These are phyloP conservation scores for Chaetoceros muelleri DNA, from an alignment of 108 stramenopile species.

Conservation along the genomic window DNA sequence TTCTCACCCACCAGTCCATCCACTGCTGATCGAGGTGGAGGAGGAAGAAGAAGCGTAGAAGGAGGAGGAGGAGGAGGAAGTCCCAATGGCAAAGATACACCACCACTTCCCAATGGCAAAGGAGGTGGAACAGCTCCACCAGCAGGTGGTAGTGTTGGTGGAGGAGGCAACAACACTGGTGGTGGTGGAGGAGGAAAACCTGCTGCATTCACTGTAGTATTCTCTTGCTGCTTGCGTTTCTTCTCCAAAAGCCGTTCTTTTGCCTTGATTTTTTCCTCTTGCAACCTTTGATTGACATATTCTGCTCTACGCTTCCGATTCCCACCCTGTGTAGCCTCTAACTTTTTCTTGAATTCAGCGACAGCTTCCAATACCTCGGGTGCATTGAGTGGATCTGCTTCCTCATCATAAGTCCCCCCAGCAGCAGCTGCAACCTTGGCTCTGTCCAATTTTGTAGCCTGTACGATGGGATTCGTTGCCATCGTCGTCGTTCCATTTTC, in stretches of 20 bases:
- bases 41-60: not conserved
- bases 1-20: conserved; percentile 22
- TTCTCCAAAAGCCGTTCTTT: conserved; percentile 26
- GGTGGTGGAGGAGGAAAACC: conserved; percentile 10
- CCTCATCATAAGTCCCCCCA: conserved; percentile 51
- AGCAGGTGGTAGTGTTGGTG: conserved; percentile 1
- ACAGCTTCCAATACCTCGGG: conserved; percentile 70
- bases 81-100: conserved; percentile 7
- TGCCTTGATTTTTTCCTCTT: conserved; percentile 22
- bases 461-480: not conserved
- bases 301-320: conserved; percentile 41
- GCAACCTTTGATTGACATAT: conserved; percentile 43
- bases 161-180: conserved; percentile 6
- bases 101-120: conserved; percentile 4
- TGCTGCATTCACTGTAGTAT: conserved; percentile 3
- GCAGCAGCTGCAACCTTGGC: conserved; percentile 36
- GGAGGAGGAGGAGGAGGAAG: conserved; percentile 6
- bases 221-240: conserved; percentile 10
- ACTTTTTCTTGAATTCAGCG: conserved; percentile 49
- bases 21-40: conserved; percentile 2
- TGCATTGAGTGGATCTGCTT: conserved; percentile 72
- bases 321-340: conserved; percentile 35
- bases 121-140: conserved; percentile 13
- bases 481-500: not conserved
- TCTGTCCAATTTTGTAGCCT: conserved; percentile 14